Conservation (phyloP, 371 early-diverging fungal genomes). For the Saksenaea vasiformis region DNA sequence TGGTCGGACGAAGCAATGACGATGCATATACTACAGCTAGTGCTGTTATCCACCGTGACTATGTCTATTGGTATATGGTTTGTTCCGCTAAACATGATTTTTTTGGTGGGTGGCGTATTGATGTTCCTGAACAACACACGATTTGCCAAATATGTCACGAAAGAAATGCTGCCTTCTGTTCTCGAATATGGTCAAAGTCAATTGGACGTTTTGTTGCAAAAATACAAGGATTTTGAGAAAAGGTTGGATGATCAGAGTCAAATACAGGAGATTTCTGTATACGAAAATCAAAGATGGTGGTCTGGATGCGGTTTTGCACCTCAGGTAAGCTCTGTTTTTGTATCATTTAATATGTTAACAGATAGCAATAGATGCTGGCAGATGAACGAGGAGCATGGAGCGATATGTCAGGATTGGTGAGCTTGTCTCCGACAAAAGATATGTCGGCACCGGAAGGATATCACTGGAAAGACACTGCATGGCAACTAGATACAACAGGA, state of each 20-base stretch:
- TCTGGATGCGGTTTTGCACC: constrained; percentile 44
- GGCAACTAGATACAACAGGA: constrained; percentile 42
- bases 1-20: constrained; percentile 43
- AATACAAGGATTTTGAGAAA: constrained; percentile 28
- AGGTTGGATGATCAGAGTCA: constrained; percentile 21
- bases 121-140: constrained; percentile 42
- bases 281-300: constrained; percentile 53
- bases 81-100: constrained; percentile 30
- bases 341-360: not conserved
- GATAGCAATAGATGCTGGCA: constrained; percentile 12
- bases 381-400: constrained; percentile 39
- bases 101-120: constrained; percentile 26
- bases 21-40: constrained; percentile 32
- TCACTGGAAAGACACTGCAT: constrained; percentile 44
- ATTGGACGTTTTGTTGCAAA: constrained; percentile 9
- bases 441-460: constrained; percentile 41
- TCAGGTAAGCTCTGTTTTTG: constrained; percentile 23
- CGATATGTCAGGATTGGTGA: constrained; percentile 32
- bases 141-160: constrained; percentile 37
- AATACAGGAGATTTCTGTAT: constrained; percentile 34
- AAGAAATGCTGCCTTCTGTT: constrained; percentile 32
- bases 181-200: constrained; percentile 23
- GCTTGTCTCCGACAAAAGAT: constrained; percentile 34
- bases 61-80: constrained; percentile 29
- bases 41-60: constrained; percentile 19